Base-by-base conservation (phyloP, 305 asterid genomes). In the Coffea humblotiana region DNA sequence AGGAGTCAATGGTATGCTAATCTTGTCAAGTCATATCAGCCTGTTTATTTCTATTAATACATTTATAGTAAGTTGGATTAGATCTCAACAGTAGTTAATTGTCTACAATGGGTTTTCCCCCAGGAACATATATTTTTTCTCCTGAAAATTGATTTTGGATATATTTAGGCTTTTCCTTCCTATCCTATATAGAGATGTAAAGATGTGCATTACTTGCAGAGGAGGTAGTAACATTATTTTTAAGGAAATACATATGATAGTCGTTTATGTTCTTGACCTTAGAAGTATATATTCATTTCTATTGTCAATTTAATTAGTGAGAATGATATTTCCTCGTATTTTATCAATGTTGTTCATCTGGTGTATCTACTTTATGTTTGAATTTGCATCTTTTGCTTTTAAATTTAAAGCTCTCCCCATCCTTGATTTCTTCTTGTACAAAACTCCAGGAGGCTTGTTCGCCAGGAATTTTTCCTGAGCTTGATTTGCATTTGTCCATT, bases 1-100 rank as follows among this genome's bases (percentile, higher is more conserved):
- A 85, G 84, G 98, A 95, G 85, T 77, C 98, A 40, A 71, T 87
- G 97, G 98, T 93, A 91, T 63, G 82, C 71, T 66, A 19, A 68
- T 47, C 47, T n/a, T 69, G 61, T 64, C 19, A 69, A 67, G 21
- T 78, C 16, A 16, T 58, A 66, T 47, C 2, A 14, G 0, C 32
- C 78, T 67, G 3, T n/a, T 74, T 49, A 6, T 23, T 79, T 63
- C 67, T 25, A 23, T 15, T 35, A 8, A 19, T 14, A 21, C 8
- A 47, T 37, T 14, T 47, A 25, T 15, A 32, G 21, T 47, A 47
- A 29, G 48, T 15, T 15, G 23, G 14, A 45, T 60, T 74, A 19
- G 4, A 58, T 37, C 35, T 75, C 71, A 47, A 43, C 27, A n/a
- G 16, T 45, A 47, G 19, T 15, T 19, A 75, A 47, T n/a, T 72